phyloP scores from a whole-genome alignment of 163 green algal species.

The Chlorella variabilis region DNA sequence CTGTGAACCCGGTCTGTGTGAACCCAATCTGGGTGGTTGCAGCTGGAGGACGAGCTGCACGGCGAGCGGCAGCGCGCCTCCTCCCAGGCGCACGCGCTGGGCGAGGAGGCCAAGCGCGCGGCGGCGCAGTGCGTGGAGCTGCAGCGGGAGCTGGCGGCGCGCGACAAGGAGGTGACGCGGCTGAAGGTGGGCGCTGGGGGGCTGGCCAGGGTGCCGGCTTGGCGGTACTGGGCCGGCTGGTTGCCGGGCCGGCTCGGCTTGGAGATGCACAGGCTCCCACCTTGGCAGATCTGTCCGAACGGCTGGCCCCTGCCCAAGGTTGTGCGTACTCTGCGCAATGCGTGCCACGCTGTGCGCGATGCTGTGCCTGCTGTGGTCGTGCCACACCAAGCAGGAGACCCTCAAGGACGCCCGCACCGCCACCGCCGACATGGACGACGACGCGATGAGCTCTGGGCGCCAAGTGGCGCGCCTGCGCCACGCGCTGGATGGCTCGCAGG shows the following conservation, averaged over 20 bases:
- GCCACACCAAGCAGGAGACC: conserved; percentile 22
- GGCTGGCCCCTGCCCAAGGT: too few species aligned
- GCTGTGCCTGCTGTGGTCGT: too few species aligned
- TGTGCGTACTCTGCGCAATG: too few species aligned
- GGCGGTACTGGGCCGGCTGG: not conserved
- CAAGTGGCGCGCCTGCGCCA: conserved; percentile 33
- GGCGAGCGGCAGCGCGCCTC: conserved; percentile 24
- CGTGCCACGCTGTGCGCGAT: too few species aligned
- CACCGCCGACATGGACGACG: conserved; percentile 34
- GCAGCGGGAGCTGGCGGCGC: conserved; percentile 20
- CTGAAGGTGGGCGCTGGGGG: conserved; percentile 20
- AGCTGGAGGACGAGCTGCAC: conserved; percentile 40
- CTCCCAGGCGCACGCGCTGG: conserved; percentile 29
- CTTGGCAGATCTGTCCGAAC: too few species aligned
- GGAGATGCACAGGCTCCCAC: too few species aligned
- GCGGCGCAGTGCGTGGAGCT: conserved; percentile 22
- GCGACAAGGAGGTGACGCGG: conserved; percentile 13
- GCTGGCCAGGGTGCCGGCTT: not conserved
- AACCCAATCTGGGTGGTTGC: not conserved
- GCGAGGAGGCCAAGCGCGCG: conserved; percentile 32
- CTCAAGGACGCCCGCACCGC: conserved; percentile 24
- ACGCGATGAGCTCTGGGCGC: conserved; percentile 18
- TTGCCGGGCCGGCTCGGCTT: too few species aligned
- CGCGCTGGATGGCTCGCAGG: conserved; percentile 24
- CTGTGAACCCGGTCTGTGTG: not conserved